Evolutionary conservation across 176 grass and related monocot genomes (phyloP), one percentile per base, ranked within the genome.

Genomic region (Triticum timopheevii): DNA sequence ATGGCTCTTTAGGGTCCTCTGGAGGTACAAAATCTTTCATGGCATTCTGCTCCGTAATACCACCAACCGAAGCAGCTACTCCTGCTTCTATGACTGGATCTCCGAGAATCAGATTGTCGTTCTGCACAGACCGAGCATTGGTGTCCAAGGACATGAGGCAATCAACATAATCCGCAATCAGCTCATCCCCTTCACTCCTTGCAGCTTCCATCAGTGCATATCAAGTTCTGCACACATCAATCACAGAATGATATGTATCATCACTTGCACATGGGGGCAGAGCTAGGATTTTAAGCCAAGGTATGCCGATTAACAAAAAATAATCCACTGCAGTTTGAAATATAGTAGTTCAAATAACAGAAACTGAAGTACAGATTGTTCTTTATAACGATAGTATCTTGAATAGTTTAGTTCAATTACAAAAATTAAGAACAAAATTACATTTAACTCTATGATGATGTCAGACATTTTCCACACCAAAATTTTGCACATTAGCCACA

Each of bases 131-230:
- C 10, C 84, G 89, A 7, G 88, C 56, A 38, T 91, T 95, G 16
- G 91, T 93, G 72, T 98, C 96, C 84, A 94, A 61, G 22, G 96
- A 92, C 96, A 95, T 95, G 78, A 91, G 88, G 82, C 96, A 98
- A 36, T 94, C 88, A 20, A 92, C 96, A 86, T 98, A 95, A 58
- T 98, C 96, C 17, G 76, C 87, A 81, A 98, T 98, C 23, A 95
- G 77, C 33, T 93, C 91, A 17, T 93, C 89, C 6, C 79, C 87
- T 61, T 93, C 87, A 27, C 45, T 78, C 82, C 93, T 85, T 22
- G 77, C 61, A 24, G 64, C 87, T 69, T 88, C 89, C 91, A 98
- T 95, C 22, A 73, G 66, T 82, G 13, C 27, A 56, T 44, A 82
- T 25, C 66, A 84, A 79, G 47, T 73, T 44, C 61, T 75, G 24